phyloP scores from a whole-genome alignment of 345 rosid species.

The Salix brachista region DNA sequence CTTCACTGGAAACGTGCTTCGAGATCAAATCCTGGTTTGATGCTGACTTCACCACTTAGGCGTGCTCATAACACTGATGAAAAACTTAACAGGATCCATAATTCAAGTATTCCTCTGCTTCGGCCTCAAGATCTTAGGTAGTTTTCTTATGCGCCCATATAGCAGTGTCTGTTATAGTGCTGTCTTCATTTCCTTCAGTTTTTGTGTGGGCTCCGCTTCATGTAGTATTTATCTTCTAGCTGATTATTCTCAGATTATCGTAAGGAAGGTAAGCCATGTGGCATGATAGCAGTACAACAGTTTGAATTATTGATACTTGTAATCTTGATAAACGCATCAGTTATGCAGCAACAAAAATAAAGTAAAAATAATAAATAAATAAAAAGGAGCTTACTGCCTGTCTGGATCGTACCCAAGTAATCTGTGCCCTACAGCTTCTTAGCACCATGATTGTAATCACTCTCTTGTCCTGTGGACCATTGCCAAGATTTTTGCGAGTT shows the following conservation, averaged over 20 bases:
- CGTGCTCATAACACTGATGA: conserved; percentile 37
- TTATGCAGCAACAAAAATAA: not conserved
- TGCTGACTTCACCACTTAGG: conserved; percentile 87
- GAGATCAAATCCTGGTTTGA: conserved; percentile 68
- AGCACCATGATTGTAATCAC: not conserved
- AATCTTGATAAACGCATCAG: not conserved
- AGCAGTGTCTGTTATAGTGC: too few species aligned
- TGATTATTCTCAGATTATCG: not conserved
- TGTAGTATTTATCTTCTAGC: not conserved
- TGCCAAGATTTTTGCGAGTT: not conserved
- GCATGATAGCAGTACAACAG: not conserved
- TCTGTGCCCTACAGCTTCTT: not conserved
- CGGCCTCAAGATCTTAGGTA: conserved; percentile 85
- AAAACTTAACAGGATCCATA: conserved; percentile 36
- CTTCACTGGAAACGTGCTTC: conserved; percentile 94
- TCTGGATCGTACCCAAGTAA: not conserved
- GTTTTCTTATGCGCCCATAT: not conserved
- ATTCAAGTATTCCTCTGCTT: conserved; percentile 45
- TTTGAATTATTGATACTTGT: not conserved
- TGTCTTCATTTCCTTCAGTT: not conserved
- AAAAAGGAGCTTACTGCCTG: not conserved
- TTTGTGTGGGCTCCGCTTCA: not conserved
- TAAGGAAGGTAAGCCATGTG: not conserved
- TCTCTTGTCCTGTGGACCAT: not conserved
- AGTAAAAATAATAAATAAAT: not conserved